Conservation (phyloP, 2,329 filamentous ascomycete genomes). For the Fusarium burgessii region DNA sequence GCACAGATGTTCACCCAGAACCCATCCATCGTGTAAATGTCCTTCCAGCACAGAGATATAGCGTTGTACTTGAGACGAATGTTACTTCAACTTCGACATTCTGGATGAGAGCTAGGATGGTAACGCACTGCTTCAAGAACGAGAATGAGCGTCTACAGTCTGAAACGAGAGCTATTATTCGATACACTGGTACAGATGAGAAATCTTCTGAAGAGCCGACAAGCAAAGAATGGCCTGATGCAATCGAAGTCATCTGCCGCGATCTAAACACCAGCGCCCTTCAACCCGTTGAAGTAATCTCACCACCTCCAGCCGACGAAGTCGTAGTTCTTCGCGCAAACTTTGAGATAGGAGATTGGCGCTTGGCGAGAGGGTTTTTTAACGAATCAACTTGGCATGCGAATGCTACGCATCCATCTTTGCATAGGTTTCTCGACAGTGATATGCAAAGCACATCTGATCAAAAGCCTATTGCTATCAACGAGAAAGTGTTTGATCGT, state of each 20-base stretch:
- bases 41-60: conserved; percentile 78
- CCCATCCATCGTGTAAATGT: conserved; percentile 72
- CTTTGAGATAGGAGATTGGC: conserved; percentile 67
- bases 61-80: conserved; percentile 72
- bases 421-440: conserved; percentile 52
- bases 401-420: conserved; percentile 52
- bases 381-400: conserved; percentile 63
- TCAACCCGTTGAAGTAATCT: conserved; percentile 52
- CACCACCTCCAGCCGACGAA: conserved; percentile 54
- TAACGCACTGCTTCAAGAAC: conserved; percentile 54
- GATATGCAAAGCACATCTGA: conserved; percentile 25
- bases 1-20: conserved; percentile 71
- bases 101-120: conserved; percentile 70
- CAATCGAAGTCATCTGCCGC: conserved; percentile 61
- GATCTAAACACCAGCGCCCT: conserved; percentile 65
- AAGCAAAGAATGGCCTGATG: conserved; percentile 63
- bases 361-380: conserved; percentile 65
- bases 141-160: conserved; percentile 49
- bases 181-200: conserved; percentile 38
- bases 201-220: conserved; percentile 36
- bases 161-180: conserved; percentile 49
- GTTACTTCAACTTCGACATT: conserved; percentile 66
- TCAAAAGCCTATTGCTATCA: conserved; percentile 41
- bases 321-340: conserved; percentile 62
- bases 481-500: conserved; percentile 48